Evolutionary conservation across 331 rosid species (phyloP).

Genomic region (Malus hybrid): DNA sequence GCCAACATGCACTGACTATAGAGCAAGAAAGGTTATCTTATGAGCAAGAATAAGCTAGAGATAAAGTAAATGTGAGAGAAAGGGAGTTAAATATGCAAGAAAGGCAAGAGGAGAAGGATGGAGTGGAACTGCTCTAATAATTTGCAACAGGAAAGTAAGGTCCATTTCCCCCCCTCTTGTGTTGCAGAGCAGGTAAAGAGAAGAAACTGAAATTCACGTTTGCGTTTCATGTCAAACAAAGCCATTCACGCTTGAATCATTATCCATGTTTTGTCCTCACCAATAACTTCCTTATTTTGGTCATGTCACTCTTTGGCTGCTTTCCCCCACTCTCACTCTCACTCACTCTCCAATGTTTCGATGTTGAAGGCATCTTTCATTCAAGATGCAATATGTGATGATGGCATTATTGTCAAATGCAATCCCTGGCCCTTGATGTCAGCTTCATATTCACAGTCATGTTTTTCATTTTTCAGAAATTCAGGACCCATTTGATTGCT

Average conservation of each 20-base stretch:
- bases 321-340: not conserved
- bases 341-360: not conserved
- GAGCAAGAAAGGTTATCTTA: too few species aligned
- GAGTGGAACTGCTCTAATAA: too few species aligned
- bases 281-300: conserved; percentile 29
- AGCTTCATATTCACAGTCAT: not conserved
- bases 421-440: not conserved
- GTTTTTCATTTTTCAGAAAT: not conserved
- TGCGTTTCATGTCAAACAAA: conserved; percentile 52
- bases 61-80: too few species aligned
- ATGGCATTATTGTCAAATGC: not conserved
- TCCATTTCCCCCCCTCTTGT: not conserved
- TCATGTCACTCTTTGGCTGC: conserved; percentile 29
- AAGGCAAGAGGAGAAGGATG: too few species aligned
- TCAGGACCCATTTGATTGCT: too few species aligned
- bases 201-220: conserved; percentile 37
- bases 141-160: conserved; percentile 5
- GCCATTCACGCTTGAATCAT: conserved; percentile 40
- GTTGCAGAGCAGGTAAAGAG: conserved; percentile 24
- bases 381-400: not conserved
- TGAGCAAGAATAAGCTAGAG: too few species aligned
- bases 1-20: too few species aligned
- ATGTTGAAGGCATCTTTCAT: not conserved
- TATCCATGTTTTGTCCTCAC: conserved; percentile 56
- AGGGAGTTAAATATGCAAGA: too few species aligned